Base-by-base conservation (phyloP, 2,329 filamentous ascomycete species). In the Cladophialophora exuberans region DNA sequence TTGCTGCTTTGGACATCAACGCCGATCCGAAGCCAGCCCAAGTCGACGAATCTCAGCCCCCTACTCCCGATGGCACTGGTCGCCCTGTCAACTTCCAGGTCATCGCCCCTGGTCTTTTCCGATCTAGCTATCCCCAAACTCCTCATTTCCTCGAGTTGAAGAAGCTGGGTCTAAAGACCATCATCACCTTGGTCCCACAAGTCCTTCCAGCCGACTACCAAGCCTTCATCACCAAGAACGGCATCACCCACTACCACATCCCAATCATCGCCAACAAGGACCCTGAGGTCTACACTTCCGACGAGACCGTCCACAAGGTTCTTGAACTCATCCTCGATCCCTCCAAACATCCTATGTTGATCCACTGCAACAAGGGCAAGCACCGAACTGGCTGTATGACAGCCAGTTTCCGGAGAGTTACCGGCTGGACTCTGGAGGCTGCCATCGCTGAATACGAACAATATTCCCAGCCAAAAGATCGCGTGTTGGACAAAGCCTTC, bases 331-430 rank as follows among this genome's bases (percentile, higher is more conserved):
- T 93, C 35, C 78, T 93, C 49, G 83, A 95, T 66, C 80, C 80
- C 44, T 73, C 78, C 28, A 90, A 95, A 60, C 85, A 94, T 62
- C 92, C 92, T 0, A 72, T 97, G 9, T 79, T 96, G 33, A 82
- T 97, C 42, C 92, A 97, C 71, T 97, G 92, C 79, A 97, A 96
- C 69, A 92, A 96, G 64, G 92, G 92, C 68, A 94, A 86, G 81
- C 92, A 97, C 68, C 87, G 92, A 54, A 96, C 92, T 15, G 92
- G 92, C 18, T 96, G 91, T 67, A 87, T 94, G n/a, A 82, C 92
- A 44, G 92, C 85, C 15, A 85, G 88, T 54, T 80, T 95, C 59
- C 85, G 91, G 60, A 89, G 88, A 68, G 73, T 89, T 10, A 81
- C 84, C 11, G 84, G 87, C 11, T 89, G 88, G 85, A 75, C 83